Percentiles rank a stretch among this genome's conserved stretches.
These are phyloP conservation scores for Sphenostylis stenocarpa DNA, from an alignment of 306 rosid genomes.

Conservation along the genomic window DNA sequence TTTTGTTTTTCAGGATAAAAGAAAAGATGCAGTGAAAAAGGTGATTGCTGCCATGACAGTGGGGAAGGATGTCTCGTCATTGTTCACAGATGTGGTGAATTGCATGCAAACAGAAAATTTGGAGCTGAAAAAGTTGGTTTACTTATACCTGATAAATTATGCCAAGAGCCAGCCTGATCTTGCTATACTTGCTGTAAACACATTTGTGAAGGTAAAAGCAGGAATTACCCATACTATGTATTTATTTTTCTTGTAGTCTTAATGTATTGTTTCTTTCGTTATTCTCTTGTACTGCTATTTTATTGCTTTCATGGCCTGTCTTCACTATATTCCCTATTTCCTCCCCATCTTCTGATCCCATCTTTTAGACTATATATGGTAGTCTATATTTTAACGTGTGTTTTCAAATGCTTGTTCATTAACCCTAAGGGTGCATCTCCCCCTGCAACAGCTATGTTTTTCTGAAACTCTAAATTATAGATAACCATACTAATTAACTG, in stretches of 20 bases:
- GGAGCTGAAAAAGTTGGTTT: constrained; percentile 96
- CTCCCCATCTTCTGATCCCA: neutral
- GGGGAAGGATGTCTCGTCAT: constrained; percentile 96
- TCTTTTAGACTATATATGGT: neutral
- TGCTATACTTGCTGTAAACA: constrained; percentile 96
- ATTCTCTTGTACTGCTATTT: neutral
- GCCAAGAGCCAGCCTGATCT: constrained; percentile 99
- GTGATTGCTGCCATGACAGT: constrained; percentile 99
- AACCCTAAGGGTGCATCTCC: neutral
- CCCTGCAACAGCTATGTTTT: neutral
- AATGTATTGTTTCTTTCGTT: neutral
- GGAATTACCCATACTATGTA: neutral
- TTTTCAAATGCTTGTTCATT: neutral
- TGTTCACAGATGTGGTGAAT: constrained; percentile 95
- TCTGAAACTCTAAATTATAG: neutral
- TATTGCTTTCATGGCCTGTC: neutral
- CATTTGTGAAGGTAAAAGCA: constrained; percentile 90
- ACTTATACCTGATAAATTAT: constrained; percentile 90
- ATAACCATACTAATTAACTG: neutral
- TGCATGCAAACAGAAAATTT: constrained; percentile 99
- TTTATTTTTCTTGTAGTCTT: neutral
- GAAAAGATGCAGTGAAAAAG: constrained; percentile 99
- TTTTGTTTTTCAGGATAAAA: constrained; percentile 70
- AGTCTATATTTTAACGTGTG: neutral
- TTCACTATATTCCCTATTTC: neutral